A percentile compares a stretch with the other conserved stretches of the same genome.
phyloP scores from a whole-genome alignment of 2,329 filamentous ascomycete genomes.

The Claviceps citrina region DNA sequence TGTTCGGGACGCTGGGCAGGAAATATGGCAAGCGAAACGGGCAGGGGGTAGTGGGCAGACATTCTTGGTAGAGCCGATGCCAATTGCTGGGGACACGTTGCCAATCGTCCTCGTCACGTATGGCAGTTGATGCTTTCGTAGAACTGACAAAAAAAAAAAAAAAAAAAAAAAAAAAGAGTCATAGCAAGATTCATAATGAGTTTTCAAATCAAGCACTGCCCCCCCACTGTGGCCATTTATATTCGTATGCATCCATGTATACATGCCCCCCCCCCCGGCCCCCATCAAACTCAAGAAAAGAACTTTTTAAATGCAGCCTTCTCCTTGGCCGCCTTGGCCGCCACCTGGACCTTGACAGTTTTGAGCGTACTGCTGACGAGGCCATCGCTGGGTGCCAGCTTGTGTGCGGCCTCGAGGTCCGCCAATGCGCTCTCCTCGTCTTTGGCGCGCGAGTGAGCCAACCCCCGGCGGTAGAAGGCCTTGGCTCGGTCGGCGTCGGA shows the following conservation, averaged over 20 bases:
- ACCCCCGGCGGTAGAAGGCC: constrained; percentile 68
- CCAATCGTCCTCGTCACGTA: too few relatives aligned
- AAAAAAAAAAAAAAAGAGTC: neutral
- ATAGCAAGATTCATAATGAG: neutral
- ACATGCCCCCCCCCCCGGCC: too few relatives aligned
- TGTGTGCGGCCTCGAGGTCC: constrained; percentile 61
- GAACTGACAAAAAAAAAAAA: too few relatives aligned
- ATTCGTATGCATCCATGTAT: neutral
- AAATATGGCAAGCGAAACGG: too few relatives aligned
- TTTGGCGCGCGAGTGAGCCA: constrained; percentile 61
- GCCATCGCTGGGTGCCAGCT: constrained; percentile 58
- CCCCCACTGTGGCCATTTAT: neutral
- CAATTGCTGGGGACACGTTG: too few relatives aligned
- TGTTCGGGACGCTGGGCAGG: too few relatives aligned
- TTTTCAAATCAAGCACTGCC: neutral
- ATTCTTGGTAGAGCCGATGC: too few relatives aligned
- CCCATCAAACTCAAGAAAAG: constrained; percentile 52
- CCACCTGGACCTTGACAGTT: constrained; percentile 60
- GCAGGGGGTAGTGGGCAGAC: too few relatives aligned
- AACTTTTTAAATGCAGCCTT: constrained; percentile 89
- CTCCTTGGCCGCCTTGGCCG: constrained; percentile 67
- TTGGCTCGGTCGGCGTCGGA: constrained; percentile 73
- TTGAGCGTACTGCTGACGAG: constrained; percentile 61
- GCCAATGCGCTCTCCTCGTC: constrained; percentile 69
- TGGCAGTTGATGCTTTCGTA: too few relatives aligned